Conservation (phyloP, 805 yeast genomes). For the Candida pseudoglaebosa region DNA sequence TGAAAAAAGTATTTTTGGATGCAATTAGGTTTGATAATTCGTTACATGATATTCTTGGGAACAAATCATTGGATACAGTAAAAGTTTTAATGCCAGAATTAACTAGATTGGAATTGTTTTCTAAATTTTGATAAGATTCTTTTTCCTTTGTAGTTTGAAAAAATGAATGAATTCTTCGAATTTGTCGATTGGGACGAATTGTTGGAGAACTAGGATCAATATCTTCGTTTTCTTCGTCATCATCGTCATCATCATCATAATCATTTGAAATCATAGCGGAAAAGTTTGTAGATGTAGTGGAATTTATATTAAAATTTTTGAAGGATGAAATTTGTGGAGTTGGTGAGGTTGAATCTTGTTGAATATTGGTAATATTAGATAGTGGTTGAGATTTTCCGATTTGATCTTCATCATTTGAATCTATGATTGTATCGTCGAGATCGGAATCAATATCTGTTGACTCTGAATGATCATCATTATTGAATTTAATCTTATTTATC, state of each 20-base stretch:
- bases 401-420: not conserved
- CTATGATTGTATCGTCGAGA: not conserved
- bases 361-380: not conserved
- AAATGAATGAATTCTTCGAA: constrained; percentile 67
- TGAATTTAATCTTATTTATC: not conserved
- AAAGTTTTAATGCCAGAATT: constrained; percentile 27
- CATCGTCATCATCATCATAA: not conserved
- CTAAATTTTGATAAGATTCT: constrained; percentile 15
- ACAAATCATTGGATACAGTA: constrained; percentile 47
- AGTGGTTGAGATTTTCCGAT: not conserved
- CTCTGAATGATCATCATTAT: not conserved
- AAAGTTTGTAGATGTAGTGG: not conserved
- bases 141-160: constrained; percentile 46
- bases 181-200: constrained; percentile 17
- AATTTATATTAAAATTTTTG: not conserved
- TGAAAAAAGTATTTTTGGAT: constrained; percentile 49
- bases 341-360: not conserved
- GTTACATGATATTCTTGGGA: constrained; percentile 62
- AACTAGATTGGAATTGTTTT: constrained; percentile 31
- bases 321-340: not conserved
- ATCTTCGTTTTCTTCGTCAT: not conserved
- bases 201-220: constrained; percentile 1
- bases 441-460: not conserved
- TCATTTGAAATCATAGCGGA: not conserved
- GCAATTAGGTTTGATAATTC: constrained; percentile 56